Conservation (phyloP, 192 early-diverging fungal species). For the Diversispora eburnea region DNA sequence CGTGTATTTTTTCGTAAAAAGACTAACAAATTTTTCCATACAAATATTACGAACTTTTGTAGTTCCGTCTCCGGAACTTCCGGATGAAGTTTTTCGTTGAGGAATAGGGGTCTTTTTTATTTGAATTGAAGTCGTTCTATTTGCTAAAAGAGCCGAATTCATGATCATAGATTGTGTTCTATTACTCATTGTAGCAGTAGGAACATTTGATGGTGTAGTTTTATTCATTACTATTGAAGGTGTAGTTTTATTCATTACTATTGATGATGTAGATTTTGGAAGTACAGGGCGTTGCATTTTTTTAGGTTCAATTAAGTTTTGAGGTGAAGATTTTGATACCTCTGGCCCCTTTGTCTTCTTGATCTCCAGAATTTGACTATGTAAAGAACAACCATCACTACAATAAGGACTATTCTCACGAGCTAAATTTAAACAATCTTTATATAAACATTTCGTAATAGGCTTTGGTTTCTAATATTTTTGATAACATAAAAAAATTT, state of each 20-base stretch:
- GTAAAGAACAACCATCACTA: conserved; percentile 43
- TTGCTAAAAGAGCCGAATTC: neutral
- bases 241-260: neutral
- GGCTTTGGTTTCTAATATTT: neutral
- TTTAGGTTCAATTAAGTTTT: neutral
- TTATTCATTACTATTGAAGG: neutral
- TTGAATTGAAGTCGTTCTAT: neutral
- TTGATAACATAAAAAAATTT: neutral
- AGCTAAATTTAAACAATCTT: conserved; percentile 39
- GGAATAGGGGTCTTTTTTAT: neutral
- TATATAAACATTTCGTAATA: conserved; percentile 32
- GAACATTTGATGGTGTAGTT: neutral
- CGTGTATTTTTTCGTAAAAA: conserved; percentile 16
- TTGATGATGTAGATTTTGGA: neutral
- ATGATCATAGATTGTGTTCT: neutral
- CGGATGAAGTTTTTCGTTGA: neutral
- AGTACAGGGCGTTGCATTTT: neutral
- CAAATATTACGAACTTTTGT: conserved; percentile 20
- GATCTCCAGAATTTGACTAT: conserved; percentile 20
- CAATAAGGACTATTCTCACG: conserved; percentile 42
- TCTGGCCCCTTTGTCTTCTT: conserved; percentile 23
- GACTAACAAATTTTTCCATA: conserved; percentile 6
- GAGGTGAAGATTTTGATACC: neutral
- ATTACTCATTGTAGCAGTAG: neutral
- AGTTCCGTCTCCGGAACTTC: conserved; percentile 8